These are phyloP conservation scores for Solanum clarkiae DNA, from an alignment of 257 asterid species.

Conservation along the genomic window DNA sequence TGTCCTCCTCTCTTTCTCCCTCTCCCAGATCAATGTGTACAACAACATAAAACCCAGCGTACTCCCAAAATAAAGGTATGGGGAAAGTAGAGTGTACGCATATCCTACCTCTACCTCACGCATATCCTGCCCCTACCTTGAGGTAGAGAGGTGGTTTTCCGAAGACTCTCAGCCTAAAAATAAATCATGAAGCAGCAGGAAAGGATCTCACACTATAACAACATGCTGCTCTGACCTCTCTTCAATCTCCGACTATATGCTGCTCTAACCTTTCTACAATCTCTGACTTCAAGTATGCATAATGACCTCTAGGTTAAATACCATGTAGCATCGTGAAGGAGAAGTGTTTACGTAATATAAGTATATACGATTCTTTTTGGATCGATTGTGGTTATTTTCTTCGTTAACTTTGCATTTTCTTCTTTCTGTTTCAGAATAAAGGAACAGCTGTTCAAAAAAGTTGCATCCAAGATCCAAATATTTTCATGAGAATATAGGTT, in stretches of 20 bases:
- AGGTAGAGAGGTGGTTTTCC: background rate
- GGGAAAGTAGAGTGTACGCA: background rate
- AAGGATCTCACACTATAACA: background rate
- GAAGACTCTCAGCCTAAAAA: background rate
- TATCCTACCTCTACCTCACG: background rate
- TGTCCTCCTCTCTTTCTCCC: background rate
- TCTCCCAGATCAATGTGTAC: background rate
- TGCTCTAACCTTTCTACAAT: background rate
- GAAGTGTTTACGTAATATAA: background rate
- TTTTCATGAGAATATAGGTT: background rate
- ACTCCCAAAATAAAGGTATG: background rate
- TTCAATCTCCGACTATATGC: background rate
- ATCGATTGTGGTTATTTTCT: background rate
- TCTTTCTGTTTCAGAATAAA: background rate
- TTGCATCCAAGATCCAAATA: background rate
- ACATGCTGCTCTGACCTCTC: background rate
- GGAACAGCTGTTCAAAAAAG: background rate
- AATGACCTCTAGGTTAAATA: background rate
- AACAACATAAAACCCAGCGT: background rate
- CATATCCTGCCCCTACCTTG: background rate
- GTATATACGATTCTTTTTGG: background rate
- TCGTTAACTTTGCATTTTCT: background rate
- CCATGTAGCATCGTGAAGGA: background rate
- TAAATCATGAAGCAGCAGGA: background rate
- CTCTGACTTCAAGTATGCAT: background rate